A percentile compares a stretch with the other conserved stretches of the same genome.
These are phyloP conservation scores for Quercus lobata DNA, from an alignment of 331 rosid species.

Conservation along the genomic window DNA sequence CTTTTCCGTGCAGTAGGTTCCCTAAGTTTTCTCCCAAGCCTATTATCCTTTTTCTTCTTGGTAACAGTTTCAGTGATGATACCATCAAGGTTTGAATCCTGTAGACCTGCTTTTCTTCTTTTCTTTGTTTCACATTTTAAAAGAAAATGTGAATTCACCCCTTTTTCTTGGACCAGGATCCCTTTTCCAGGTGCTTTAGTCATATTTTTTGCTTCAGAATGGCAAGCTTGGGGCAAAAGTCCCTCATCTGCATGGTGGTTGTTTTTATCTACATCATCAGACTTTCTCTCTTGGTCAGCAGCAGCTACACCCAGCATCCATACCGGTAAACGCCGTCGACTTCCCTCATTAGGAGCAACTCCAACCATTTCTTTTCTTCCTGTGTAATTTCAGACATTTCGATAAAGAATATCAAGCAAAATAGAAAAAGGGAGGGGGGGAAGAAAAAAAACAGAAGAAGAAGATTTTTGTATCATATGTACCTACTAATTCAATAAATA, in stretches of 20 bases:
- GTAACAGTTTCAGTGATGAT: slow-evolving; percentile 13
- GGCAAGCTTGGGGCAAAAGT: slow-evolving; percentile 4
- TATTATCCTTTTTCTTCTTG: slow-evolving; percentile 28
- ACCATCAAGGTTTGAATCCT: slow-evolving; percentile 19
- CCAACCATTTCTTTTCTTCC: slow-evolving; percentile 19
- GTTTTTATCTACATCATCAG: slow-evolving; percentile 28
- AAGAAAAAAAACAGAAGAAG: neutral
- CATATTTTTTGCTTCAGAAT: slow-evolving; percentile 6
- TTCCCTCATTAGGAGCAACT: slow-evolving; percentile 35
- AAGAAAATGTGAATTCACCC: slow-evolving; percentile 24
- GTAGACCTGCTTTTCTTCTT: slow-evolving; percentile 20
- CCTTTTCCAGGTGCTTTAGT: slow-evolving; percentile 6
- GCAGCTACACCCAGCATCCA: slow-evolving; percentile 67
- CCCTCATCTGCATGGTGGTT: slow-evolving; percentile 24
- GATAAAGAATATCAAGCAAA: neutral
- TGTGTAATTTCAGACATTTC: slow-evolving; percentile 2
- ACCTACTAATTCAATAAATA: too few species aligned
- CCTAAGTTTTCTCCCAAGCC: slow-evolving; percentile 13
- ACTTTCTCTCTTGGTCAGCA: slow-evolving; percentile 26
- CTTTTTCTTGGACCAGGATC: slow-evolving; percentile 17
- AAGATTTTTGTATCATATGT: neutral
- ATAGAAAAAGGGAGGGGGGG: neutral
- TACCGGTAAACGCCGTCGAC: slow-evolving; percentile 58
- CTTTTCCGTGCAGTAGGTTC: slow-evolving; percentile 26
- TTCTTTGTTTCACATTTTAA: slow-evolving; percentile 32